Evolutionary conservation across 2,329 filamentous ascomycete species (phyloP).

Genomic region (Pyricularia grisea): DNA sequence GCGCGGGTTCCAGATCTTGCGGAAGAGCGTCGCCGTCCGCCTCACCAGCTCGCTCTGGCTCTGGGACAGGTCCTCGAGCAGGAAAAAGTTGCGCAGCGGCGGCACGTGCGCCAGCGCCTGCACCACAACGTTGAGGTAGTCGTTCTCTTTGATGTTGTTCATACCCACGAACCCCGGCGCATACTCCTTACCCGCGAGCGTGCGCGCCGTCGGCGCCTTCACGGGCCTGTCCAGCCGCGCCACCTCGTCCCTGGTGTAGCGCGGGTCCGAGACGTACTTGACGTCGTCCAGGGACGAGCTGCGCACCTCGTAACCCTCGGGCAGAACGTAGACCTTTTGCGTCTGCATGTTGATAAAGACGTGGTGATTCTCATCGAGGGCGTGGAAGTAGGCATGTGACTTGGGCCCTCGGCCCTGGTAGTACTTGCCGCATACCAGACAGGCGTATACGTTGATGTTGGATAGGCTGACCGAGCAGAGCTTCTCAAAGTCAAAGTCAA

Average conservation of each 20-base stretch:
- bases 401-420: constrained; percentile 89
- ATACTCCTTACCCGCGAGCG: constrained; percentile 76
- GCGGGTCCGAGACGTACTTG: constrained; percentile 92
- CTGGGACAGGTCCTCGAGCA: constrained; percentile 68
- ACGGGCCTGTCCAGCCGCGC: constrained; percentile 61
- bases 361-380: constrained; percentile 89
- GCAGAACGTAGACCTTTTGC: constrained; percentile 82
- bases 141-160: constrained; percentile 99
- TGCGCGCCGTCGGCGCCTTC: constrained; percentile 51
- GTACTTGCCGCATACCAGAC: constrained; percentile 95
- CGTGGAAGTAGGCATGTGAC: constrained; percentile 95
- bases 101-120: constrained; percentile 85
- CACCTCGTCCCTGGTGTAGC: constrained; percentile 73
- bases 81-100: constrained; percentile 83
- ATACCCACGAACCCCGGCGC: constrained; percentile 92
- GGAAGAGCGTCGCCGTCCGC: constrained; percentile 78
- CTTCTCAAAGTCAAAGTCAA: constrained; percentile 99
- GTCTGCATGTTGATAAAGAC: constrained; percentile 97
- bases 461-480: constrained; percentile 91
- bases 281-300: constrained; percentile 95
- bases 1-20: constrained; percentile 96
- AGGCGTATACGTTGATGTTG: constrained; percentile 98
- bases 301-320: constrained; percentile 93
- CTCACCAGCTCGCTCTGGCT: constrained; percentile 60
- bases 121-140: constrained; percentile 93